phyloP scores from a whole-genome alignment of 805 yeast species.

The Starmerella khaoyaiensis region DNA sequence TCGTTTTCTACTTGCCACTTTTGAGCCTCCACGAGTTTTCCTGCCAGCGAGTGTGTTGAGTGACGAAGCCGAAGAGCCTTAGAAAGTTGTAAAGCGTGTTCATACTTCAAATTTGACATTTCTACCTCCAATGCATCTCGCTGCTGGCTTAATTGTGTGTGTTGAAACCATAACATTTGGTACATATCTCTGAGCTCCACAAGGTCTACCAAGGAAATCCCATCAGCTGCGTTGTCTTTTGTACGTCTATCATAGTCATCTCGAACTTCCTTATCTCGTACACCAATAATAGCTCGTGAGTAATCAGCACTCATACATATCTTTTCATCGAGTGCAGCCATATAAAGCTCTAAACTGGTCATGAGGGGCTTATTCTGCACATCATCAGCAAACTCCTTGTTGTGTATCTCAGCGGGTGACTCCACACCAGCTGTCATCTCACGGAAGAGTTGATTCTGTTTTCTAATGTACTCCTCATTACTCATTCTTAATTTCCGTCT shows the following conservation, averaged over 20 bases:
- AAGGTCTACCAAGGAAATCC: conserved; percentile 1
- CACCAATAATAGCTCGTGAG: conserved; percentile 15
- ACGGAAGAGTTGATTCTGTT: conserved; percentile 22
- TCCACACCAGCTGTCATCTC: conserved; percentile 20
- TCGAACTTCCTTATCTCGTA: conserved; percentile 13
- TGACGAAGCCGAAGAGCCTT: conserved; percentile 15
- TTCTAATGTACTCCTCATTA: conserved; percentile 20
- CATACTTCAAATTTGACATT: conserved; percentile 12
- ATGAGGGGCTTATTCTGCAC: conserved; percentile 11
- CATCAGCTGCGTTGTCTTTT: background rate
- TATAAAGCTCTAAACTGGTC: conserved; percentile 19
- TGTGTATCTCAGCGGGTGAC: conserved; percentile 10
- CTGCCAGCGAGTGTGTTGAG: conserved; percentile 16
- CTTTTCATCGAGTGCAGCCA: conserved; percentile 25
- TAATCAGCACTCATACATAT: conserved; percentile 21
- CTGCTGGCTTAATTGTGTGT: conserved; percentile 10
- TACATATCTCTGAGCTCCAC: conserved; percentile 14
- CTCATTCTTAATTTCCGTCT: conserved; percentile 15
- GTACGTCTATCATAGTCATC: conserved; percentile 5
- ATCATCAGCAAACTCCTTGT: conserved; percentile 8
- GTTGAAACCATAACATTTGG: conserved; percentile 14
- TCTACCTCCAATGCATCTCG: conserved; percentile 16
- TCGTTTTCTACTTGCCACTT: conserved; percentile 3
- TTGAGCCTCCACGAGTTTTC: conserved; percentile 14
- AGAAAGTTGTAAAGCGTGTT: conserved; percentile 17